Conservation (phyloP, 441 rosid species). For the Macaranga tanarius region DNA sequence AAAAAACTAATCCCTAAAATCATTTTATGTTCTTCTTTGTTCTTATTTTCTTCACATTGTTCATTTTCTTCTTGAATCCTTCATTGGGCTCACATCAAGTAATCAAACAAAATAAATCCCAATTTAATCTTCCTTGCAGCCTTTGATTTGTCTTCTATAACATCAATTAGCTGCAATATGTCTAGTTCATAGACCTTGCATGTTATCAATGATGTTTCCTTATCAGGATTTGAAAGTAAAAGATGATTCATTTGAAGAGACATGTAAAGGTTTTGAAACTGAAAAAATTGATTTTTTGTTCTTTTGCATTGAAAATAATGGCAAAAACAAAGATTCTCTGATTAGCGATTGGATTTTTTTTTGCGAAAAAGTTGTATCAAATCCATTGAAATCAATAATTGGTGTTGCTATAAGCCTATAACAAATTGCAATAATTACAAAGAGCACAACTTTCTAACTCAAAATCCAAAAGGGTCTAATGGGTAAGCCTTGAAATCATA, state of each 20-base stretch:
- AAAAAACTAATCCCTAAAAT: too few relatives aligned
- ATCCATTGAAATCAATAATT: slow-evolving; percentile 37
- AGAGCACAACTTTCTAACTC: neutral
- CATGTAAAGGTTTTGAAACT: slow-evolving; percentile 51
- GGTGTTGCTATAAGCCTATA: slow-evolving; percentile 24
- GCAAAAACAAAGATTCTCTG: slow-evolving; percentile 36
- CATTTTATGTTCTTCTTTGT: too few relatives aligned
- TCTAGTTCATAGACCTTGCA: slow-evolving; percentile 86
- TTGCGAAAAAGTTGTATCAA: slow-evolving; percentile 32
- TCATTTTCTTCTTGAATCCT: too few relatives aligned
- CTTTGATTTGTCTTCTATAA: slow-evolving; percentile 38
- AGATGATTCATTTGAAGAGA: slow-evolving; percentile 38
- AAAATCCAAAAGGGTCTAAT: slow-evolving; percentile 8
- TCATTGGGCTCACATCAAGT: too few relatives aligned
- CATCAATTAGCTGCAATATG: slow-evolving; percentile 48
- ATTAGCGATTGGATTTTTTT: slow-evolving; percentile 25
- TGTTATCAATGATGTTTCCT: slow-evolving; percentile 34
- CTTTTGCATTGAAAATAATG: slow-evolving; percentile 30
- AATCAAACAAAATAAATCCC: slow-evolving; percentile 86
- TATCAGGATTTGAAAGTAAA: slow-evolving; percentile 10
- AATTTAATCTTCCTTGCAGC: slow-evolving; percentile 63
- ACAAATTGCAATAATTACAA: slow-evolving; percentile 39
- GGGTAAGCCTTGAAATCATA: slow-evolving; percentile 1
- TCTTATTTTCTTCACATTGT: too few relatives aligned
- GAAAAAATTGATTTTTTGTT: slow-evolving; percentile 34